Base-by-base conservation (phyloP, 306 rosid genomes). In the Trifolium subterraneum region DNA sequence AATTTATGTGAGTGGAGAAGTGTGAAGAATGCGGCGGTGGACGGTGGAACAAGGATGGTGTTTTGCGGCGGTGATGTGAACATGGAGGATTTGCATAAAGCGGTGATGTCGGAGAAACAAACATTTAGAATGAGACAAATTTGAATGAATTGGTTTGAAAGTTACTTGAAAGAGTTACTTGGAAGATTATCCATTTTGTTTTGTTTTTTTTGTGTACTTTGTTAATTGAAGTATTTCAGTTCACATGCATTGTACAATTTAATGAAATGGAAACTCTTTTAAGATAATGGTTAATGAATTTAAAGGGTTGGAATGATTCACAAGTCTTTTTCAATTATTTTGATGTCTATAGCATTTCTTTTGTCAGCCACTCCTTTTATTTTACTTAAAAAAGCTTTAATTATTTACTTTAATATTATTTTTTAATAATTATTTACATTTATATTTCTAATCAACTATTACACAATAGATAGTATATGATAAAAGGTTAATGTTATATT, bases 1-100 rank as follows among this genome's bases (percentile, higher is more conserved):
- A 59, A 0, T 3, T 68, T 4, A 12, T 88, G 87, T 22, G 80
- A 78, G 60, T 89, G 92, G 98, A 61, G 72, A 14, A 79, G 87
- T 77, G 60, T 89, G 5, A 38, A 36, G 33, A 89, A 86, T 38
- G 78, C 25, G 4, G 88, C 70, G 3, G 61, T 71, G 22, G 31
- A 38, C 10, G 23, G 23, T 10, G 72, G 77, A 1, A 15, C 14
- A 4, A 85, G 84, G 59, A 20, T 89, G 77, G 87, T 91, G 81
- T 68, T 86, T 19, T 78, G 82, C n/a, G 85, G 87, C 52, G 84
- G 87, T 4, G 67, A 78, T 1, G 86, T 90, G 11, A 59, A 80
- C 2, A 27, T 90, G 66, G 67, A 61, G 36, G 88, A 85, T 72
- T 61, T 93, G 83, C 84, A 71, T 16, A 70, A 15, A 10, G 86